Evolutionary conservation across 2,329 filamentous ascomycete genomes (phyloP).

Genomic region (Didymella segeticola): DNA sequence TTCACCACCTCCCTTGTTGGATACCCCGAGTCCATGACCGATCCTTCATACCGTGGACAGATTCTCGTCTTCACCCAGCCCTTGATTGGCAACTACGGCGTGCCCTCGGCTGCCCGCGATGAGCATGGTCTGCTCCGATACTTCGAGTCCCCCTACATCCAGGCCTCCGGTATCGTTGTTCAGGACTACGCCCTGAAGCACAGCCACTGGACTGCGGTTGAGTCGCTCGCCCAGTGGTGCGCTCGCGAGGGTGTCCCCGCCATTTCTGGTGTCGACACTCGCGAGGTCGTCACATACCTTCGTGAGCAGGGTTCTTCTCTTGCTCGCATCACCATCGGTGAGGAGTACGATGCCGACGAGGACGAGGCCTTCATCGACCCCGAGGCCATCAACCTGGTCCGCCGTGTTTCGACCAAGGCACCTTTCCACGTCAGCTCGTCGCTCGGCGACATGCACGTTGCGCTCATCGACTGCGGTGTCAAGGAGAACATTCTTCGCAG

Average conservation of each 20-base stretch:
- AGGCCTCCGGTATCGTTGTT: constrained; percentile 94
- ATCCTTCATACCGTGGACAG: constrained; percentile 78
- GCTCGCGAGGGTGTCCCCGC: constrained; percentile 93
- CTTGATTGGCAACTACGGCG: constrained; percentile 97
- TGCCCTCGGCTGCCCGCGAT: constrained; percentile 85
- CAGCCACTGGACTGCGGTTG: constrained; percentile 98
- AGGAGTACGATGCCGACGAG: constrained; percentile 98
- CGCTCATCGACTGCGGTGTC: constrained; percentile 95
- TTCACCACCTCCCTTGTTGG: constrained; percentile 98
- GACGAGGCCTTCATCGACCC: constrained; percentile 96
- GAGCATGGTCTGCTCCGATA: constrained; percentile 91
- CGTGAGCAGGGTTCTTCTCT: constrained; percentile 97
- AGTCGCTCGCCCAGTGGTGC: constrained; percentile 93
- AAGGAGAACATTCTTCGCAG: constrained; percentile 99
- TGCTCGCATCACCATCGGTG: constrained; percentile 90
- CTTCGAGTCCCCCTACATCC: constrained; percentile 97
- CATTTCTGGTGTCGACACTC: constrained; percentile 96
- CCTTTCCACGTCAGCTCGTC: constrained; percentile 93
- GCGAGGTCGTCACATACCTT: constrained; percentile 92
- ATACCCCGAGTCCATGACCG: constrained; percentile 87
- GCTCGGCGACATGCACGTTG: constrained; percentile 85
- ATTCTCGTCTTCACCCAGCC: constrained; percentile 99
- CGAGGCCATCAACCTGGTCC: constrained; percentile 94
- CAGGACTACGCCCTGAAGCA: constrained; percentile 92
- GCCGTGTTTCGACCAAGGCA: constrained; percentile 95